Conservation (phyloP, 768 basidiomycete species). For the Sporobolomyces roseus region DNA sequence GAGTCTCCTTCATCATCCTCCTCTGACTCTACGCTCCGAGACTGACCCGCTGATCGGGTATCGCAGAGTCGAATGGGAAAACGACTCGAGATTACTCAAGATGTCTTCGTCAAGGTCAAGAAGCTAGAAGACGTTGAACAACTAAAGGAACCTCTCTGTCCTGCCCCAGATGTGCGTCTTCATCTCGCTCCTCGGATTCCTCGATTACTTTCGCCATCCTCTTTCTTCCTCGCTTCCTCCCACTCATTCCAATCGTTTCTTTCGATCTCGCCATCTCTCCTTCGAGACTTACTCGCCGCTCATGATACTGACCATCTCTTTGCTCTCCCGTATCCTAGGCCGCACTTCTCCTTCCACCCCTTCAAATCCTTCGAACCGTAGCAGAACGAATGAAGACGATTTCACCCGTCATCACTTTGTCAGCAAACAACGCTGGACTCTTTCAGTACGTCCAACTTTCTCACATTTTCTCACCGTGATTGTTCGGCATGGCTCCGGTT, state of each 20-base stretch:
- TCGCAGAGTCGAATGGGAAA: conserved; percentile 60
- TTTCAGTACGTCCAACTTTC: conserved; percentile 51
- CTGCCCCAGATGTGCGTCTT: conserved; percentile 70
- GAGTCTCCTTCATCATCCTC: no score
- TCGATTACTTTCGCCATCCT: no score
- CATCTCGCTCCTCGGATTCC: no score
- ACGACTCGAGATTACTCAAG: conserved; percentile 66
- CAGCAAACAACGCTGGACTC: conserved; percentile 63
- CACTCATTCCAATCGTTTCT: background rate
- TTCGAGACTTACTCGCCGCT: background rate
- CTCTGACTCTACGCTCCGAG: no score
- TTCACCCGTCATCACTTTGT: conserved; percentile 65
- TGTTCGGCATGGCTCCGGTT: no score
- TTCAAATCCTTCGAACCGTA: conserved; percentile 71
- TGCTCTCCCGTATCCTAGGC: no score
- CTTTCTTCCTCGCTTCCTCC: background rate
- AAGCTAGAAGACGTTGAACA: conserved; percentile 67
- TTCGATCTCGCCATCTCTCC: background rate
- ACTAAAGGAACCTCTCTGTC: conserved; percentile 75
- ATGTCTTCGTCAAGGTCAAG: conserved; percentile 77
- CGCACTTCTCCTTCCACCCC: conserved; percentile 66
- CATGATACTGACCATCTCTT: no score
- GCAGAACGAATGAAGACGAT: conserved; percentile 69
- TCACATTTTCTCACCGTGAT: no score
- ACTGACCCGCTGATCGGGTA: background rate